Base-by-base conservation (phyloP, 768 basidiomycete species). In the Terana coerulea region DNA sequence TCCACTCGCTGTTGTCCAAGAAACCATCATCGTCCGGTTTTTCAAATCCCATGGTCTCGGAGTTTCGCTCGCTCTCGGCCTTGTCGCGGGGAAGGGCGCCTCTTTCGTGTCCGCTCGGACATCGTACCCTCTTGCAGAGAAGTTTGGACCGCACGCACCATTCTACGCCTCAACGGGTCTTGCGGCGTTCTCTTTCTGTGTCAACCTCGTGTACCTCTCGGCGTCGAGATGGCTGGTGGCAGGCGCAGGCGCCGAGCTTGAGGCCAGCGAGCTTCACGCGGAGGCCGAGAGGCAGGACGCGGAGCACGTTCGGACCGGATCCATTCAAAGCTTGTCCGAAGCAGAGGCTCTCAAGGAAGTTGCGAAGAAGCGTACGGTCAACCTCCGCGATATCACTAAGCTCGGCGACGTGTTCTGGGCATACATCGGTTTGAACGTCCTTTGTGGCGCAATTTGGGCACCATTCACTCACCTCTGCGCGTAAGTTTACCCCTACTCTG, bases 1-100 rank as follows among this genome's bases (percentile, higher is more conserved):
- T 57, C 91, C 91, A 0, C 71, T 93, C 5, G 82, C 88, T 1
- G 90, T 93, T 6, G 83, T 87, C 1, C 91, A 88, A 69, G 90
- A 92, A 65, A 85, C 85, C 5, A 90, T 91, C 56, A 88, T 92
- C 46, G 85, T 90, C 36, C 84, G 85, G 22, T 88, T 88, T 69
- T 91, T 90, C 72, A 80, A 78, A 55, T 78, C 82, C 0, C 86
- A 83, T 62, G 86, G 86, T 1, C 72, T 91, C 1, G 90, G 86
- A 1, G 72, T 84, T 7, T 86, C 86, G 1, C 80, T 93, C 70
- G 88, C 88, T 0, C 73, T 91, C n/a, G 91, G 90, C 19, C 82
- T 93, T 14, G 76, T 93, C 21, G 85, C 81, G 3, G 91, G 91
- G 30, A 93, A 91, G 65, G 80, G 76, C 9, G 79, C 87, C 0